Conservation (phyloP, 2,329 filamentous ascomycete genomes). For the Chaetothyriales sp. region DNA sequence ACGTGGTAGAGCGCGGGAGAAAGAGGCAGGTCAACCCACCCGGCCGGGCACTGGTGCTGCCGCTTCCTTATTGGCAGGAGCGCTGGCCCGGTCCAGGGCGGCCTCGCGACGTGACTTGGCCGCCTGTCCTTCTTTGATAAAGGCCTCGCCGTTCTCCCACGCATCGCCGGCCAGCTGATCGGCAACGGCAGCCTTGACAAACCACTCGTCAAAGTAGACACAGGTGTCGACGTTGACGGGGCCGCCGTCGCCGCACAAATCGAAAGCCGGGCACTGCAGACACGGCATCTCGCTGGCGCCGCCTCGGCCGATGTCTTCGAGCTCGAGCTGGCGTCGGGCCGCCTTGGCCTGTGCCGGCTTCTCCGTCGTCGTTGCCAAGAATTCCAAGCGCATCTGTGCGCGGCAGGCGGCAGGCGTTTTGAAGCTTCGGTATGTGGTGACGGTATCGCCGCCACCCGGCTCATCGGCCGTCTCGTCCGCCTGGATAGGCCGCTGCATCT, state of each 20-base stretch:
- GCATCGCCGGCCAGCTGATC: conserved; percentile 8
- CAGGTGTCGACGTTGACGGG: conserved; percentile 83
- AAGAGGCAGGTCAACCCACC: not conserved
- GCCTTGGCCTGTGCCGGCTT: conserved; percentile 19
- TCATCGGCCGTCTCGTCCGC: conserved; percentile 10
- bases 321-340: conserved; percentile 19
- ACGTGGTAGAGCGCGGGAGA: not conserved
- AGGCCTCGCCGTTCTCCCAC: conserved; percentile 1
- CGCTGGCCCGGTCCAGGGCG: not conserved
- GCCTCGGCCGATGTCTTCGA: conserved; percentile 33
- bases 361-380: conserved; percentile 4
- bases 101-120: not conserved
- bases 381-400: conserved; percentile 6
- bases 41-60: not conserved
- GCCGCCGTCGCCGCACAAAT: conserved; percentile 79
- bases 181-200: conserved; percentile 31
- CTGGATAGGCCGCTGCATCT: conserved; percentile 7
- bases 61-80: not conserved
- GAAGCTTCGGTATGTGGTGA: conserved; percentile 32
- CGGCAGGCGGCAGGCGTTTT: conserved; percentile 27
- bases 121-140: not conserved
- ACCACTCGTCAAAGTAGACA: conserved; percentile 81
- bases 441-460: conserved; percentile 4
- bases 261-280: conserved; percentile 82
- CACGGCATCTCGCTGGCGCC: conserved; percentile 82